Base-by-base conservation (phyloP, 2,329 filamentous ascomycete species). In the Aciculosporium take region DNA sequence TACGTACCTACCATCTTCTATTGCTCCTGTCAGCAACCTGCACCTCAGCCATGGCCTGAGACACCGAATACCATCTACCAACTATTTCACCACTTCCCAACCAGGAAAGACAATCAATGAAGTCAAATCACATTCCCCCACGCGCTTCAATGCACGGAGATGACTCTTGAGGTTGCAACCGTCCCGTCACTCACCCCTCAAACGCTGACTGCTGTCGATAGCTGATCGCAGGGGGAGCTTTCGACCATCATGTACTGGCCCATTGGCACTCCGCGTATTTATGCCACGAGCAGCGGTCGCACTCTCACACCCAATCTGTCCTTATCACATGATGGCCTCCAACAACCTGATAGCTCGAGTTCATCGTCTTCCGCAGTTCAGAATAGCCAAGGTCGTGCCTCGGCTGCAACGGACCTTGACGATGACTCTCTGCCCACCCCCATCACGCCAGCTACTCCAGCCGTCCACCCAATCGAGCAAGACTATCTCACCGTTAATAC, bases 221-320 rank as follows among this genome's bases (percentile, higher is more conserved):
- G 31, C 32, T 34, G 37, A 42, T 47, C 46, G 48, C 50, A 53
- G 49, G 51, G 51, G 48, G 50, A 49, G 51, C 47, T 49, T 49
- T 47, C 49, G 45, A 46, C 44, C 57, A 69, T 66, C 70, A 93
- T 91, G 85, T 93, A 93, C 72, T 93, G 85, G 85, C 85, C 85
- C 56, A 76, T 87, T 61, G 84, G 83, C 61, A 84, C 84, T 59
- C 84, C 85, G 57, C 79, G 80, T 60, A 79, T 88, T 60, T 89
- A 85, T 67, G 80, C 84, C 56, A 82, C 82, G 53, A 83, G 72
- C 65, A 84, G 76, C 64, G 74, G 72, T 56, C 70, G 71, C 58
- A 62, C 68, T 50, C 61, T 68, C 42, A 60, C 64, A 42, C 60
- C 68, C 49, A 69, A 65, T 46, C 57, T 69, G 43, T 64, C 71